phyloP scores from a whole-genome alignment of 1,284 basidiomycete species.

The Taiwanofungus camphoratus region DNA sequence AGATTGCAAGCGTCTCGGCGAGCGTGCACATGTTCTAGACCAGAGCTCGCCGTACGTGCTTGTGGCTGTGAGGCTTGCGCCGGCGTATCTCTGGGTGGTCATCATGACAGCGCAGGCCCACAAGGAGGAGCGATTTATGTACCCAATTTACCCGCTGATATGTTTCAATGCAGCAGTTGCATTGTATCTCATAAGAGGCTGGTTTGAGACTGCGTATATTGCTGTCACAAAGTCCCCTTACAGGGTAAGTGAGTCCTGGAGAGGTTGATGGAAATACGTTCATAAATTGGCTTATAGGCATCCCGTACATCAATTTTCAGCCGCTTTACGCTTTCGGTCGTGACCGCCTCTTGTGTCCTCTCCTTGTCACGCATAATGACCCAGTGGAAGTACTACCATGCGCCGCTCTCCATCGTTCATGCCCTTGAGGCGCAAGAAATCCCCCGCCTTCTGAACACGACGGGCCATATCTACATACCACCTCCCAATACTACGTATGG shows the following conservation, averaged over 20 bases:
- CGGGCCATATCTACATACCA: slow-evolving; percentile 50
- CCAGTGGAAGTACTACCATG: slow-evolving; percentile 85
- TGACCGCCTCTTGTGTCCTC: slow-evolving; percentile 60
- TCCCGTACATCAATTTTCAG: slow-evolving; percentile 74
- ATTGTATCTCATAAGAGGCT: slow-evolving; percentile 79
- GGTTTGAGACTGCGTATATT: slow-evolving; percentile 77
- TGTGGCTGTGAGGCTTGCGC: slow-evolving; percentile 70
- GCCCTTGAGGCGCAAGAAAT: slow-evolving; percentile 78
- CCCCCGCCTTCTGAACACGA: slow-evolving; percentile 72
- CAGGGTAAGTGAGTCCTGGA: slow-evolving; percentile 45
- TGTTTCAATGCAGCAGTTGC: slow-evolving; percentile 92
- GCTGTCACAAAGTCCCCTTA: slow-evolving; percentile 79
- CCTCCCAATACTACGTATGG: slow-evolving; percentile 29
- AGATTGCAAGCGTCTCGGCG: slow-evolving; percentile 78
- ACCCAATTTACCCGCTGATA: slow-evolving; percentile 86
- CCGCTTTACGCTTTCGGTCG: slow-evolving; percentile 64
- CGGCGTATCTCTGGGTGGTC: slow-evolving; percentile 86
- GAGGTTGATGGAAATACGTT: neutral
- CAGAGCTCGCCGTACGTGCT: slow-evolving; percentile 77
- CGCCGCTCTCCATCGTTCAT: slow-evolving; percentile 74
- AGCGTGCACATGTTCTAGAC: slow-evolving; percentile 44
- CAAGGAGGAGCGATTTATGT: slow-evolving; percentile 99
- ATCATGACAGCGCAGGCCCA: slow-evolving; percentile 83
- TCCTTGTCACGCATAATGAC: slow-evolving; percentile 80
- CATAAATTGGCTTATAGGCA: slow-evolving; percentile 47